Evolutionary conservation across 257 asterid genomes (phyloP), one percentile per base, ranked within the genome.

Genomic region (Vinca minor): DNA sequence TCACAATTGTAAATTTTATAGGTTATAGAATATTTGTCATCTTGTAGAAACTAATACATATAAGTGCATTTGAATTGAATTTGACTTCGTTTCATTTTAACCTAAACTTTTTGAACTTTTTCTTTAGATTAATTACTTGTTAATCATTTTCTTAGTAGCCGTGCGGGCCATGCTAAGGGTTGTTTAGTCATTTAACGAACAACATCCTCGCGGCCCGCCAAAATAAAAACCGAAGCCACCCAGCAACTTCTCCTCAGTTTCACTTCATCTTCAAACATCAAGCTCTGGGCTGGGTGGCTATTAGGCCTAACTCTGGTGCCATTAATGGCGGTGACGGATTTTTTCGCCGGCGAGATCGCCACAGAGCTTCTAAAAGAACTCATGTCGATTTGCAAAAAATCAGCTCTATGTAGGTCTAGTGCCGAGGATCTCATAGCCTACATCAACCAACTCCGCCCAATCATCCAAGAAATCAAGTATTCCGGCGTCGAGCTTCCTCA

Each of bases 301-400:
- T n/a, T n/a, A n/a, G n/a, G n/a, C n/a, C n/a, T n/a, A n/a, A n/a
- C n/a, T n/a, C n/a, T n/a, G n/a, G 32, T 20, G 34, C 66, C 63
- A 66, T 29, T 46, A n/a, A 90, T 91, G 97, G 96, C 83, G 47
- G 86, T 90, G 0, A 87, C 94, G 25, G 97, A 91, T 65, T 74
- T 87, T 8, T 91, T 91, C 74, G 95, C 85, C 78, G 96, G 94
- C 72, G 97, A 91, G 68, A 83, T 91, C 20, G 86, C 95, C 72
- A 80, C 96, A 21, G 96, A 91, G 50, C 96, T 91, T 46, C 77
- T 91, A 8, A 87, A 87, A 59, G 84, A 85, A 60, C 94, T 91
- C 60, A 1, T 84, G 58, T 0, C 70, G 45, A 81, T 91, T 63
- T 53, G 83, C 64, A 68, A 78, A 3, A 85, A 87, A 67, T 85